These are phyloP conservation scores for Saccharomycopsis synnaedendra DNA, from an alignment of 805 yeast genomes.

Conservation along the genomic window DNA sequence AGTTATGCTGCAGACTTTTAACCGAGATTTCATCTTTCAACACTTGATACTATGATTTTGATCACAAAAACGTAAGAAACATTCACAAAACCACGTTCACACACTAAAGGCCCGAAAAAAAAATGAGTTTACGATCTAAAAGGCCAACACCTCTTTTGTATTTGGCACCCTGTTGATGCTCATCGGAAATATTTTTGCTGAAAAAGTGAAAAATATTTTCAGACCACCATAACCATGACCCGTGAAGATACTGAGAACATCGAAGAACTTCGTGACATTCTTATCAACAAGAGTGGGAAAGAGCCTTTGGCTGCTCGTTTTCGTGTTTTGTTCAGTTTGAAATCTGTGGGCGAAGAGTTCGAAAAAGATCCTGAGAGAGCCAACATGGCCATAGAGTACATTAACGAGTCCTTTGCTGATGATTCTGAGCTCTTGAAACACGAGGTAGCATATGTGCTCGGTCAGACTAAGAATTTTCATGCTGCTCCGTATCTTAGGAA, in stretches of 20 bases:
- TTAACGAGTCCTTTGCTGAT: constrained; percentile 73
- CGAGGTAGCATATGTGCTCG: constrained; percentile 94
- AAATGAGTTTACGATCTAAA: too few relatives aligned
- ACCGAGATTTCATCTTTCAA: too few relatives aligned
- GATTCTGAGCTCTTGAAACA: constrained; percentile 87
- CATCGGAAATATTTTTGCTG: too few relatives aligned
- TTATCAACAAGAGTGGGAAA: constrained; percentile 54
- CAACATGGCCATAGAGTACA: constrained; percentile 61
- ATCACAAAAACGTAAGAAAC: too few relatives aligned
- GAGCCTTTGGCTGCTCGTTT: constrained; percentile 77
- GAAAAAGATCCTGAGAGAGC: constrained; percentile 41
- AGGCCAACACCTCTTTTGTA: too few relatives aligned
- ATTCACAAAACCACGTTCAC: too few relatives aligned
- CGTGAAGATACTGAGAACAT: constrained; percentile 21
- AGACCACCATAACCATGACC: background rate
- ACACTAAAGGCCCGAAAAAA: too few relatives aligned
- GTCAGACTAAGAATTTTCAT: constrained; percentile 79
- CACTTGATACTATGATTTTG: too few relatives aligned
- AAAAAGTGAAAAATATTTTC: background rate
- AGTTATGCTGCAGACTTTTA: too few relatives aligned
- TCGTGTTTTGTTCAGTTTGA: constrained; percentile 87
- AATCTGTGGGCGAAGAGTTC: constrained; percentile 74
- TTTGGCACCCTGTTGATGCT: too few relatives aligned
- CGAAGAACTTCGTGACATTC: constrained; percentile 63
- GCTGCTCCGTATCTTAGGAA: constrained; percentile 69